Conservation (phyloP, 2,329 filamentous ascomycete species). For the Aspergillus novofumigatus region DNA sequence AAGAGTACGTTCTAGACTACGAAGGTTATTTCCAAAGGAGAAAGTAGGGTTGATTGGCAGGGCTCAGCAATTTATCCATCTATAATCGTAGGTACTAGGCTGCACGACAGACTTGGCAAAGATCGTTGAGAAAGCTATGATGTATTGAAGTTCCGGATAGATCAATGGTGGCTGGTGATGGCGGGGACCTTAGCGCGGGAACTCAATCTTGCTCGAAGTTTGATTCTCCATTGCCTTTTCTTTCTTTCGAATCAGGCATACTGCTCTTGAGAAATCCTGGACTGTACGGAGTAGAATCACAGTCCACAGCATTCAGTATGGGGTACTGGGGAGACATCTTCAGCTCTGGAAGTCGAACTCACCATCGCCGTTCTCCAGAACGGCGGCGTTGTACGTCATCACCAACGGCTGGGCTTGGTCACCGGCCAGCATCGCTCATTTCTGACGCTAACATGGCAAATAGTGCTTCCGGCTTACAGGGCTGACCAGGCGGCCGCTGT, state of each 20-base stretch:
- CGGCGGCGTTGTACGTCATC: slow-evolving; percentile 39
- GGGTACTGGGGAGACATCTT: slow-evolving; percentile 37
- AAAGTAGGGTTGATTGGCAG: background rate
- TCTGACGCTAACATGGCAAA: slow-evolving; percentile 8
- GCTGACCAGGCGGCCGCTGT: slow-evolving; percentile 52
- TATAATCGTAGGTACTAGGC: background rate
- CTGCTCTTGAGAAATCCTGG: background rate
- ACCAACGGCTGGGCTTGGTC: background rate
- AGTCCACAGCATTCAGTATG: slow-evolving; percentile 22
- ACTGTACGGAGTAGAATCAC: background rate
- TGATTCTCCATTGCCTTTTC: background rate
- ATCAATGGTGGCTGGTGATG: background rate
- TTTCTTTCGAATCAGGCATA: background rate
- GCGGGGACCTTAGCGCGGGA: background rate
- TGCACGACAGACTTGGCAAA: no score
- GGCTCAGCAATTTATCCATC: background rate
- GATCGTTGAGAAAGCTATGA: no score
- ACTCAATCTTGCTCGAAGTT: background rate
- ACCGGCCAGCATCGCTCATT: slow-evolving; percentile 9
- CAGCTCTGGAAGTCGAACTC: slow-evolving; percentile 21
- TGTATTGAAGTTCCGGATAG: background rate
- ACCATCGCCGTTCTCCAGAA: slow-evolving; percentile 32
- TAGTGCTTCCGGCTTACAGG: slow-evolving; percentile 42
- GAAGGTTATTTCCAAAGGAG: slow-evolving; percentile 1
- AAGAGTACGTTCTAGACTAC: slow-evolving; percentile 21